Percentiles rank a stretch among this genome's conserved stretches.
Conservation (phyloP, 306 rosid species). For the Citrullus mucosospermus region DNA sequence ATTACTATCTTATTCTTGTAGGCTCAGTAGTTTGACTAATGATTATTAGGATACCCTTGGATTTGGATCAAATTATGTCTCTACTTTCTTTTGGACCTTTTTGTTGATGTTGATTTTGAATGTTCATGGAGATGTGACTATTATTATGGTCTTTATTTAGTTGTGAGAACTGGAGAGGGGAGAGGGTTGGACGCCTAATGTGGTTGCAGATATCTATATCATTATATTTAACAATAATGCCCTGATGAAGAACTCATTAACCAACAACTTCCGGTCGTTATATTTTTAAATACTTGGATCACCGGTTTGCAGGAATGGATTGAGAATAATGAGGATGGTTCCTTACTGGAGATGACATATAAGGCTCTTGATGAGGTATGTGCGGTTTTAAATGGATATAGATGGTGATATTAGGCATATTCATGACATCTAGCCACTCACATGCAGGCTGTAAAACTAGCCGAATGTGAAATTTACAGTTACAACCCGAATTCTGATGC, state of each 20-base stretch:
- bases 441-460: constrained; percentile 64
- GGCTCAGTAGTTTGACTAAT: background rate
- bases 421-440: constrained; percentile 24
- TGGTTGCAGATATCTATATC: background rate
- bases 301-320: constrained; percentile 66
- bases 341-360: constrained; percentile 57
- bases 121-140: background rate
- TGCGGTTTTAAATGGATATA: constrained; percentile 12
- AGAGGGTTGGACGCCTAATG: background rate
- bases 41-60: background rate
- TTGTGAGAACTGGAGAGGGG: background rate
- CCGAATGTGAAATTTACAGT: constrained; percentile 72
- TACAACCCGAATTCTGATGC: constrained; percentile 77
- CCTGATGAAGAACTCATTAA: background rate
- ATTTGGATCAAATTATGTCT: background rate
- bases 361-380: constrained; percentile 87
- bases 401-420: constrained; percentile 11
- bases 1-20: background rate
- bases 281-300: constrained; percentile 8
- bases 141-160: background rate
- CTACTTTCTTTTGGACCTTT: background rate
- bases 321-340: constrained; percentile 59
- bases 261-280: background rate
- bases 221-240: background rate
- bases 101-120: background rate